Evolutionary conservation across 495 filamentous ascomycete species (phyloP).

Genomic region (Talaromyces stipitatus): DNA sequence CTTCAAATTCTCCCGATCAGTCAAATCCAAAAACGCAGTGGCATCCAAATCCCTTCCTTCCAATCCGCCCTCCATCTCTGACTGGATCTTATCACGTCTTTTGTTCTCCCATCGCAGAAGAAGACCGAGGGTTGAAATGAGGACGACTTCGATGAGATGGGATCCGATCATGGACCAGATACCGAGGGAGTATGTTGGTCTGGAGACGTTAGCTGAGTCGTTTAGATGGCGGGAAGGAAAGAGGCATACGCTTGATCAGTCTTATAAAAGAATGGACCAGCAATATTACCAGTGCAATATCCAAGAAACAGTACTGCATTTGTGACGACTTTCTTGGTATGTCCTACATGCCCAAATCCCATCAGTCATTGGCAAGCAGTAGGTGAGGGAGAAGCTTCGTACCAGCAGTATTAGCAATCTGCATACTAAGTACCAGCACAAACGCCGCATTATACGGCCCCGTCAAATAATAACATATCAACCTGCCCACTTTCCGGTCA

Average conservation of each 20-base stretch:
- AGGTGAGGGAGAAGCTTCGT: background rate
- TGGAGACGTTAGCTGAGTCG: background rate
- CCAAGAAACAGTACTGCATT: conserved; percentile 51
- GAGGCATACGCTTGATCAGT: conserved; percentile 25
- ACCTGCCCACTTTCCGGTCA: conserved; percentile 37
- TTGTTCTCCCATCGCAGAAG: conserved; percentile 49
- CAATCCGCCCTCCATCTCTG: conserved; percentile 29
- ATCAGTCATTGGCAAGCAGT: background rate
- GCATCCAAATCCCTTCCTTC: conserved; percentile 44
- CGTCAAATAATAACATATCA: conserved; percentile 51
- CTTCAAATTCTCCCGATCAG: conserved; percentile 52
- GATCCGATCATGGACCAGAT: conserved; percentile 59
- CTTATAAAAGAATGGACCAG: conserved; percentile 58
- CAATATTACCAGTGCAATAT: conserved; percentile 46
- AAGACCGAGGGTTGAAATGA: conserved; percentile 39
- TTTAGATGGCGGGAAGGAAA: background rate
- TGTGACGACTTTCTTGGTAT: conserved; percentile 57
- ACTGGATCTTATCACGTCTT: conserved; percentile 43
- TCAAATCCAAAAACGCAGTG: conserved; percentile 54
- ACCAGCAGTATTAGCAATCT: conserved; percentile 45
- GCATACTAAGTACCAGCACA: conserved; percentile 50
- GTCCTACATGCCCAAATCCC: conserved; percentile 19
- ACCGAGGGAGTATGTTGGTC: conserved; percentile 40
- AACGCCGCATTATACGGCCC: conserved; percentile 56
- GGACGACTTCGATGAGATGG: conserved; percentile 44